phyloP scores from a whole-genome alignment of 805 yeast genomes.

The Candida jianshihensis region DNA sequence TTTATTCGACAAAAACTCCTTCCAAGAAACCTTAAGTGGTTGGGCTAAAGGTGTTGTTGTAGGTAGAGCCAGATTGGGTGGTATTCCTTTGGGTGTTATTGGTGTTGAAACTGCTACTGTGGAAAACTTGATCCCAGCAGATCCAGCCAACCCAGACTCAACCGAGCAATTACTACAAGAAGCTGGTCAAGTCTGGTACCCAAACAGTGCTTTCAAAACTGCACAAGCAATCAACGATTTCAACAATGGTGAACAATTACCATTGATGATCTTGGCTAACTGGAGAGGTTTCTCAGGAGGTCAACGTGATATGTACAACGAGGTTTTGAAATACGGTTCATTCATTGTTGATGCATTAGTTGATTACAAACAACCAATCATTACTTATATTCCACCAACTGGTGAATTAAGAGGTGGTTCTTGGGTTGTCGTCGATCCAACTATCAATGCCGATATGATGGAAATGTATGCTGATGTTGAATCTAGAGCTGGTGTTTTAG shows the following conservation, averaged over 20 bases:
- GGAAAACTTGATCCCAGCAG: slow-evolving; percentile 92
- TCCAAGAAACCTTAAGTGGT: slow-evolving; percentile 93
- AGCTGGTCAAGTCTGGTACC: slow-evolving; percentile 99
- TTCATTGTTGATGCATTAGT: slow-evolving; percentile 95
- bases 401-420: slow-evolving; percentile 99
- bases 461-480: slow-evolving; percentile 98
- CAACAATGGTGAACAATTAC: slow-evolving; percentile 96
- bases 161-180: slow-evolving; percentile 83
- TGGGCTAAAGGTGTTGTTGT: slow-evolving; percentile 99
- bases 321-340: slow-evolving; percentile 94
- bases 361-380: slow-evolving; percentile 92
- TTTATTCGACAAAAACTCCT: slow-evolving; percentile 85
- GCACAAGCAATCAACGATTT: slow-evolving; percentile 98
- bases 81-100: slow-evolving; percentile 97
- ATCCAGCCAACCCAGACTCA: slow-evolving; percentile 96
- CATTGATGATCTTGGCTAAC: slow-evolving; percentile 94
- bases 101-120: slow-evolving; percentile 90
- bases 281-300: slow-evolving; percentile 99
- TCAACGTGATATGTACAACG: slow-evolving; percentile 99
- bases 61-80: slow-evolving; percentile 98
- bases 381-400: slow-evolving; percentile 95
- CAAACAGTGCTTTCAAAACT: slow-evolving; percentile 97
- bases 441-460: slow-evolving; percentile 95
- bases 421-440: slow-evolving; percentile 99
- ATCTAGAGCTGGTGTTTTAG: slow-evolving; percentile 95